Base-by-base conservation (phyloP, 2,329 filamentous ascomycete genomes). In the Cercospora berteroae region DNA sequence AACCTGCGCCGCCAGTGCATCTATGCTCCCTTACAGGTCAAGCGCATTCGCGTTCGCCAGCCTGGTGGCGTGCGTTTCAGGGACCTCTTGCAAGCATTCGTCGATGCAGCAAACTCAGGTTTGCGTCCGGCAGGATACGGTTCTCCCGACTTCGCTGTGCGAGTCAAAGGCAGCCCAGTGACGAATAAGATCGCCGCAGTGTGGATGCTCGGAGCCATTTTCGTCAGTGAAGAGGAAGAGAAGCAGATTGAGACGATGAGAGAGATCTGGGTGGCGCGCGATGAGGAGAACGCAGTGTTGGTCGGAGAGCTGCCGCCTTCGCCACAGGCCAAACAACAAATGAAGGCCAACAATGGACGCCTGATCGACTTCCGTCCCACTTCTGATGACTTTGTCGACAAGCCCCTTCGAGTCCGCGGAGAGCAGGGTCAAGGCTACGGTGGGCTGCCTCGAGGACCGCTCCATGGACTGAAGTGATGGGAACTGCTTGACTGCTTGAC, bases 141-240 rank as follows among this genome's bases (percentile, higher is more conserved):
- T 8, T 8, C 16, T n/a, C 20, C 61, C 1, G 65, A 56, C 16
- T 60, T 59, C 5, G 10, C n/a, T 23, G 36, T 66, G 10, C 36
- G 50, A 18, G 59, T 63, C 2, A 2, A 5, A 6, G 64, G 48
- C 6, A 55, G 20, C 2, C 20, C 29, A 13, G 20, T n/a, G 10
- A 48, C 31, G 18, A 42, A 66, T 5, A 68, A 58, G 31, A 66
- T 58, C 4, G 36, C 63, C 0, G 39, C 50, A 3, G 48, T 70
- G 0, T 72, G 59, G 33, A 57, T 69, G 58, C n/a, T 72, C 8
- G 70, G 70, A 0, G 70, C 68, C 0, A 42, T 70, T 0, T 70
- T 69, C 58, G 70, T 60, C 23, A 65, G 48, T 18, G 44, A 66
- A 13, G 57, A 65, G n/a, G 69, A 70, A 48, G 27, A 60, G 18